Base-by-base conservation (phyloP, 139 green algal species). In the Chlamydomonas sp. region DNA sequence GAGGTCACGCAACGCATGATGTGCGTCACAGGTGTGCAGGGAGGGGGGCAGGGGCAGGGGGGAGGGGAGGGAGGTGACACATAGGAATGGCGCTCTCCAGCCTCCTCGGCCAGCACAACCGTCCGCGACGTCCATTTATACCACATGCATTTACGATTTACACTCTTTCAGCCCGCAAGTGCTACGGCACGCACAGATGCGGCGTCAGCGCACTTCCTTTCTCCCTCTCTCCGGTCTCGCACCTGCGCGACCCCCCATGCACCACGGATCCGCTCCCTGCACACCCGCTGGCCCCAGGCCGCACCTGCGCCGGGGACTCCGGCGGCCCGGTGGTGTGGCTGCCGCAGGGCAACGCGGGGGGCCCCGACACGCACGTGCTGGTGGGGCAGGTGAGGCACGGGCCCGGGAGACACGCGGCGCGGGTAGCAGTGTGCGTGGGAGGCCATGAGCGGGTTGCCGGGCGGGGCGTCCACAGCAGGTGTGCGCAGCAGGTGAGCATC, bases 301-400 rank as follows among this genome's bases (percentile, higher is more conserved):
- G 57, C 61, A 90, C 86, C 6, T 90, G 86, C 78, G 86, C 86
- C 0, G 86, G 86, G 3, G 86, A 90, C 78, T 86, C 78, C 0
- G 86, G 86, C 12, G 86, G 86, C 0, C 86, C 86, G 0, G 69
- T 90, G 17, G 77, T 90, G 60, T 58, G 77, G 71, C 17, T 20
- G 2, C 59, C 16, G 8, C 61, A 7, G n/a, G 58, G 57, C 4
- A 7, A 31, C 62, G n/a, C n/a, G n/a, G 80, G 78, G 16, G 59
- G 59, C 58, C 3, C 20, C 20, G 59, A 49, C 66, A 66, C 17
- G 16, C 18, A 72, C 31, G 17, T 82, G 78, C 86, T 90, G 59
- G 57, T 86, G 78, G 86, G 86, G 0, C 78, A 85, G 1, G 69
- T 49, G 31, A 49, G 31, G 31, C 31, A 49, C 31, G 31, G 31